phyloP scores from a whole-genome alignment of 805 yeast species.

The Groenewaldozyma salmanticensis region DNA sequence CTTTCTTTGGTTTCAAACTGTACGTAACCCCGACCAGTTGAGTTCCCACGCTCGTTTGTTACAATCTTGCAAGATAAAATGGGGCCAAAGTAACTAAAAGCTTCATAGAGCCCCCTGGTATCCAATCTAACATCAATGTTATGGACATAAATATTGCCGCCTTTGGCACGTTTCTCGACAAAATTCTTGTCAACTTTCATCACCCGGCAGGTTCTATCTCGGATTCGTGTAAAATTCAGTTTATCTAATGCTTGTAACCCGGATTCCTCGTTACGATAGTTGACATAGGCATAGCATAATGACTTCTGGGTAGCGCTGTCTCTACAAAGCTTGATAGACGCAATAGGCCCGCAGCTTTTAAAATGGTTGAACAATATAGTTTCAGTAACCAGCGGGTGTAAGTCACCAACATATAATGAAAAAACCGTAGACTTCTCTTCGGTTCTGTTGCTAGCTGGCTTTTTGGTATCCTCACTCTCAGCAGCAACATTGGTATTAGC shows the following conservation, averaged over 20 bases:
- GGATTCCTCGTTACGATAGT: slow-evolving; percentile 40
- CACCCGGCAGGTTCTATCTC: slow-evolving; percentile 5
- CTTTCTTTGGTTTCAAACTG: slow-evolving; percentile 34
- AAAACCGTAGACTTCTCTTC: background rate
- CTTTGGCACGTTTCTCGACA: slow-evolving; percentile 34
- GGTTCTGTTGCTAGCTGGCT: background rate
- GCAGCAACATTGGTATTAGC: background rate
- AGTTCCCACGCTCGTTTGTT: slow-evolving; percentile 19
- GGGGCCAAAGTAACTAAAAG: slow-evolving; percentile 39
- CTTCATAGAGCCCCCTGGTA: slow-evolving; percentile 32
- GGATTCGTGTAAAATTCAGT: slow-evolving; percentile 5
- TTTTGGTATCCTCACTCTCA: background rate
- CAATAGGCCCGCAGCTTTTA: slow-evolving; percentile 33
- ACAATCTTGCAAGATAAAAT: slow-evolving; percentile 50
- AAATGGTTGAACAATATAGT: slow-evolving; percentile 38
- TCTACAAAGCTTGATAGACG: slow-evolving; percentile 52
- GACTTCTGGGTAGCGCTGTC: slow-evolving; percentile 46
- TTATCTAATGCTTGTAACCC: slow-evolving; percentile 6
- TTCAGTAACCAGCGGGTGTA: slow-evolving; percentile 43
- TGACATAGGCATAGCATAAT: slow-evolving; percentile 66
- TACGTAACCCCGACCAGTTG: slow-evolving; percentile 50
- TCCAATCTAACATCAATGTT: slow-evolving; percentile 35
- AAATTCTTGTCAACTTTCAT: slow-evolving; percentile 4
- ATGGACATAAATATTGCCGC: slow-evolving; percentile 45
- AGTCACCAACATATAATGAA: slow-evolving; percentile 52